Evolutionary conservation across 139 green algal species (phyloP).

Genomic region (Raphidocelis subcapitata): DNA sequence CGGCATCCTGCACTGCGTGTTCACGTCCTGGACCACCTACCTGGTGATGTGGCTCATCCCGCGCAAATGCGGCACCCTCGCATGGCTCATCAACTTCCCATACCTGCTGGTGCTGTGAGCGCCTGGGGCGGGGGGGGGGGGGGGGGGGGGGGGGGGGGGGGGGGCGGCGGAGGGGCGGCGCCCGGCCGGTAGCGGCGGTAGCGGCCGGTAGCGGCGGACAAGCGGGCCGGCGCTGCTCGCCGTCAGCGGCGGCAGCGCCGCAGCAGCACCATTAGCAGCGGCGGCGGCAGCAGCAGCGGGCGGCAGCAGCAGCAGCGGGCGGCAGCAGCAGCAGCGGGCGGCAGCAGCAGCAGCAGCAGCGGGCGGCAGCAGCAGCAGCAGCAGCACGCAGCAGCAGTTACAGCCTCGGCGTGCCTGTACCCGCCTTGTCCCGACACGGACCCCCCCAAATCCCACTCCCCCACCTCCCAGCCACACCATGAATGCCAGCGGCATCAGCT

Average conservation of each 20-base stretch:
- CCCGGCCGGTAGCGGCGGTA: background rate
- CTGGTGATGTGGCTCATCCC: constrained; percentile 58
- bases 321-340: background rate
- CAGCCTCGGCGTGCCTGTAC: too few species aligned
- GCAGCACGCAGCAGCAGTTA: too few species aligned
- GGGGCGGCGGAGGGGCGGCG: background rate
- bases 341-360: too few species aligned
- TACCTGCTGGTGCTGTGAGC: constrained; percentile 70
- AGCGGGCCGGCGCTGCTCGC: background rate
- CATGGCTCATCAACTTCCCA: constrained; percentile 72
- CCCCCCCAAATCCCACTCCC: background rate
- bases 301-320: background rate
- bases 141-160: too few species aligned
- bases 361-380: too few species aligned
- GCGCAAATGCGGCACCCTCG: constrained; percentile 46
- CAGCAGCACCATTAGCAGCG: background rate
- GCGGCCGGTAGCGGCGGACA: background rate
- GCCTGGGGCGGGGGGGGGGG: too few species aligned
- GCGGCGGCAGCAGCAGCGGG: background rate
- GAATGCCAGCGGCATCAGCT: constrained; percentile 69
- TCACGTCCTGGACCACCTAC: constrained; percentile 59
- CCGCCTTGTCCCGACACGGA: too few species aligned
- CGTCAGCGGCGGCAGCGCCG: background rate
- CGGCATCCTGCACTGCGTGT: constrained; percentile 51
- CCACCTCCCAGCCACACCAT: background rate